phyloP scores from a whole-genome alignment of 1,284 basidiomycete species.

The Takashimella tepidaria region DNA sequence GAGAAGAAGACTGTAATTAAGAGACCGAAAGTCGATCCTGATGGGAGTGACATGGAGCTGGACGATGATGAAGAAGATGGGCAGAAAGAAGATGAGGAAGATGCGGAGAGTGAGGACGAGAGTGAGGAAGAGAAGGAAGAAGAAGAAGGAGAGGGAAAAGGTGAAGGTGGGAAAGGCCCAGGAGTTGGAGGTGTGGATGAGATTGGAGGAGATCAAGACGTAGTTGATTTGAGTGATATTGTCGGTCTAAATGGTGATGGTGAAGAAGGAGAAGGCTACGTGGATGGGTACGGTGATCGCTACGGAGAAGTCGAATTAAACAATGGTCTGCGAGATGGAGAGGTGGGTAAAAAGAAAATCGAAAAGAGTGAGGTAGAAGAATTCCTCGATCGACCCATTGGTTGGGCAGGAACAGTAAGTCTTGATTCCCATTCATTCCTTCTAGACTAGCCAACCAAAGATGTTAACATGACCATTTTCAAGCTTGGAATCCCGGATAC shows the following conservation, averaged over 20 bases:
- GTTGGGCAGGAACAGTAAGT: conserved; percentile 37
- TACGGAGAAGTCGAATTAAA: conserved; percentile 16
- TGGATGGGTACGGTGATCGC: conserved; percentile 8
- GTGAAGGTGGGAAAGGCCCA: too few species aligned
- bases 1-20: neutral
- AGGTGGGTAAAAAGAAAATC: conserved; percentile 7
- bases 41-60: conserved; percentile 5
- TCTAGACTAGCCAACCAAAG: too few species aligned
- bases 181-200: neutral
- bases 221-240: conserved; percentile 40
- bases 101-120: neutral
- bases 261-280: conserved; percentile 5
- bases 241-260: conserved; percentile 7
- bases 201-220: conserved; percentile 20
- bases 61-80: conserved; percentile 1
- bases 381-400: conserved; percentile 20
- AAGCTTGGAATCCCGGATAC: neutral
- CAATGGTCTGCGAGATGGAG: neutral
- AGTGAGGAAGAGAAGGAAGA: neutral
- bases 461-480: neutral
- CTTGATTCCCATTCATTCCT: too few species aligned
- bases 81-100: neutral
- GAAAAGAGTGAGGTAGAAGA: conserved; percentile 13
- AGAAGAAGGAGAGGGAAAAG: neutral
- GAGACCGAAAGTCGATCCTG: neutral